Evolutionary conservation across 2,329 filamentous ascomycete genomes (phyloP).

Genomic region (Aspergillus quadricinctus): DNA sequence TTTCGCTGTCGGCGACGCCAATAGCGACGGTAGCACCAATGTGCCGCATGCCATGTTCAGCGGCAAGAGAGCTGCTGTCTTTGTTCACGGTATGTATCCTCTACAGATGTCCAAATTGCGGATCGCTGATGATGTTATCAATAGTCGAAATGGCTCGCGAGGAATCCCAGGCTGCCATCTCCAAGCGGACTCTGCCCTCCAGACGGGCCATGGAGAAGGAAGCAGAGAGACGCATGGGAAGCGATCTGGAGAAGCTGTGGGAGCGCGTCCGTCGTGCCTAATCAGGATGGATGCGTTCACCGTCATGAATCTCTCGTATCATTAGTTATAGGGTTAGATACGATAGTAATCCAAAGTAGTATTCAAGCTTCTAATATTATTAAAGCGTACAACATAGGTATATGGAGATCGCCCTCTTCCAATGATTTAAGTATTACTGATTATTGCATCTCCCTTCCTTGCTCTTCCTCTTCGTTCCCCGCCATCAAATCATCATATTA

Average conservation of each 20-base stretch:
- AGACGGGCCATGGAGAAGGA: conserved; percentile 24
- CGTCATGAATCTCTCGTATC: not conserved
- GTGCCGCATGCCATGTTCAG: conserved; percentile 58
- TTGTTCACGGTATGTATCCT: conserved; percentile 49
- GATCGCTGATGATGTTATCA: not conserved
- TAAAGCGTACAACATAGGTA: not conserved
- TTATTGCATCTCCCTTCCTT: not conserved
- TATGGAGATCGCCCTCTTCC: not conserved
- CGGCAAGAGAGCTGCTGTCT: conserved; percentile 57
- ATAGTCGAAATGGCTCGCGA: conserved; percentile 32
- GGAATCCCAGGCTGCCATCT: conserved; percentile 25
- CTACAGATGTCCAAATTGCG: not conserved
- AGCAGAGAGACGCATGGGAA: conserved; percentile 25
- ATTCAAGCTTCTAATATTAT: not conserved
- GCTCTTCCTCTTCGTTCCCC: not conserved
- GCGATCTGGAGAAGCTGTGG: conserved; percentile 27
- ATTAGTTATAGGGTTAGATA: not conserved
- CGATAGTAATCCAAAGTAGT: not conserved
- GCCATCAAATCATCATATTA: not conserved
- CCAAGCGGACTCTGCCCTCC: conserved; percentile 23
- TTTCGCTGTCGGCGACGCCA: conserved; percentile 58
- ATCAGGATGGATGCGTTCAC: not conserved
- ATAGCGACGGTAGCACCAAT: conserved; percentile 57
- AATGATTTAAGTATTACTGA: not conserved
- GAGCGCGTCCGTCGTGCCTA: conserved; percentile 6